Evolutionary conservation across 2,329 filamentous ascomycete species (phyloP).

Genomic region (Paraphoma sp.): DNA sequence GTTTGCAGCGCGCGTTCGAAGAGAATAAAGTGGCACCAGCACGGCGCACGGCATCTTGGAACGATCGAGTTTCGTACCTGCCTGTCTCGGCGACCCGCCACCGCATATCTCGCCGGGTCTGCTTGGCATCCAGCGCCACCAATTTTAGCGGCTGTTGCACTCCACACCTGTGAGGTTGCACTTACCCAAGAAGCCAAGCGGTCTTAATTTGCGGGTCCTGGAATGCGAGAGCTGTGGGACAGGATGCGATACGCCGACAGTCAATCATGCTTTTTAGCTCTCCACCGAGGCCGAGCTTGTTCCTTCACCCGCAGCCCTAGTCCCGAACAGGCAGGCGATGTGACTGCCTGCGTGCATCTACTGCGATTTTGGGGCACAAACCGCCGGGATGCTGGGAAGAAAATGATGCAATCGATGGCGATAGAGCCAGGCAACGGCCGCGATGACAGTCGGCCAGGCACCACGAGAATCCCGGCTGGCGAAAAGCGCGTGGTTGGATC

Average conservation of each 20-base stretch:
- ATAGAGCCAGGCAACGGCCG: slow-evolving; percentile 9
- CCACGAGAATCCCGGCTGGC: slow-evolving; percentile 16
- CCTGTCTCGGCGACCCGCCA: slow-evolving; percentile 16
- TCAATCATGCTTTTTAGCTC: slow-evolving; percentile 30
- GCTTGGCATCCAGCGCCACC: slow-evolving; percentile 11
- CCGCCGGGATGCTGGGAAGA: slow-evolving; percentile 7
- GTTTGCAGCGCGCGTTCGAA: no score
- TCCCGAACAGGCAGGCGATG: slow-evolving; percentile 29
- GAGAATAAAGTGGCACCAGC: neutral
- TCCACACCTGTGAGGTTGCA: slow-evolving; percentile 10
- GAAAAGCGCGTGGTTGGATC: slow-evolving; percentile 10
- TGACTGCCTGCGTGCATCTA: slow-evolving; percentile 10
- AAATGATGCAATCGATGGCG: slow-evolving; percentile 27
- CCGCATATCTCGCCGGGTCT: neutral
- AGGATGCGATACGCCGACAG: slow-evolving; percentile 23
- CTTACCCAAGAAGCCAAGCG: slow-evolving; percentile 22
- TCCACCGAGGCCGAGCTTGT: slow-evolving; percentile 31
- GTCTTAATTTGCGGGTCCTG: slow-evolving; percentile 12
- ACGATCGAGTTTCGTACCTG: slow-evolving; percentile 12
- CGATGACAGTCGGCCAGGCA: slow-evolving; percentile 10
- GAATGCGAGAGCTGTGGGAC: slow-evolving; percentile 17
- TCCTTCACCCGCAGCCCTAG: slow-evolving; percentile 23
- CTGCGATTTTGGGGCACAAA: slow-evolving; percentile 11
- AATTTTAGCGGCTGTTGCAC: slow-evolving; percentile 13
- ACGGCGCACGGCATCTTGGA: neutral